These are phyloP conservation scores for Pythium oligandrum DNA, from an alignment of 352 stramenopile species.

Conservation along the genomic window DNA sequence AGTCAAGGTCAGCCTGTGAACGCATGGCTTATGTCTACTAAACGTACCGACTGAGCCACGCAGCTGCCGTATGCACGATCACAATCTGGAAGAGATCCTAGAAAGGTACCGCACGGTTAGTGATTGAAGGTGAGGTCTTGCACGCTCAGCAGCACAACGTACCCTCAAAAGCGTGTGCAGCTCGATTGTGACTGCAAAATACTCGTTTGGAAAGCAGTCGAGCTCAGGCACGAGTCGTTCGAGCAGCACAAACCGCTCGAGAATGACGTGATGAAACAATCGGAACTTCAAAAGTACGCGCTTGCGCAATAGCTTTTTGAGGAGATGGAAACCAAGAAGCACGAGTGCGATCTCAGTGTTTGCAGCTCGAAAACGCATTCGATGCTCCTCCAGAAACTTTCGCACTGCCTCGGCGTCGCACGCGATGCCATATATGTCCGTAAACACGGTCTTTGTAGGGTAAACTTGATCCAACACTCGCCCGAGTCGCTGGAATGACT, in stretches of 20 bases:
- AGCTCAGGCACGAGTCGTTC: conserved; percentile 40
- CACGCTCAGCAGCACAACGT: conserved; percentile 1
- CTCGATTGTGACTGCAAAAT: conserved; percentile 13
- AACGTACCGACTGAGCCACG: conserved; percentile 29
- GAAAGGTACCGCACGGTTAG: not conserved
- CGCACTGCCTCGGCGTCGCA: conserved; percentile 2
- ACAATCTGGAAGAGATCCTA: conserved; percentile 32
- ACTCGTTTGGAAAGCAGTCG: conserved; percentile 34
- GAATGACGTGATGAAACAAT: conserved; percentile 13
- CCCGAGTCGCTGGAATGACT: conserved; percentile 9
- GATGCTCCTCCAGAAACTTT: conserved; percentile 16
- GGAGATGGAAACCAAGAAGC: conserved; percentile 26
- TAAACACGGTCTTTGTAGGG: not conserved
- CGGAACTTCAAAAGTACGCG: conserved; percentile 17
- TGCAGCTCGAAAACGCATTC: conserved; percentile 20
- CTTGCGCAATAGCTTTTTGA: conserved; percentile 13
- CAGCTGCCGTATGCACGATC: conserved; percentile 20
- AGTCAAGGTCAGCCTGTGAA: not conserved
- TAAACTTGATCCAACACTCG: conserved; percentile 15
- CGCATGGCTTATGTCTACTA: too few species aligned
- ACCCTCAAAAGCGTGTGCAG: conserved; percentile 20
- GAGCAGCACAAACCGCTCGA: conserved; percentile 22
- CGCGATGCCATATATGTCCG: conserved; percentile 7
- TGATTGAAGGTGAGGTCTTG: too few species aligned
- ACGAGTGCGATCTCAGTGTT: conserved; percentile 53